These are phyloP conservation scores for Calonectria leucothoes DNA, from an alignment of 2,329 filamentous ascomycete genomes.

Conservation along the genomic window DNA sequence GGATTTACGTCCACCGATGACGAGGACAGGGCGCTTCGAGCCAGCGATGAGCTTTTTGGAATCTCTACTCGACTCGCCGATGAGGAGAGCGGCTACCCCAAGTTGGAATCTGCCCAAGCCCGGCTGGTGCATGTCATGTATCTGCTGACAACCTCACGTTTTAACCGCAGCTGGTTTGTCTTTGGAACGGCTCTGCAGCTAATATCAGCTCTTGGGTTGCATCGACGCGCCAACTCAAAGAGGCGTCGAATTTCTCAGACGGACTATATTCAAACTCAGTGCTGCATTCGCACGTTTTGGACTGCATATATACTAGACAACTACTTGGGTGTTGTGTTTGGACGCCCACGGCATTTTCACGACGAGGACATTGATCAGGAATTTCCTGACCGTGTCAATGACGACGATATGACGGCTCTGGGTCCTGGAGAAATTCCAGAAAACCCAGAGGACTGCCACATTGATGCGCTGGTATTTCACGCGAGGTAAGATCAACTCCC, in stretches of 20 bases:
- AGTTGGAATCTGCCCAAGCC: constrained; percentile 68
- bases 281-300: constrained; percentile 70
- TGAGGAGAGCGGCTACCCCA: constrained; percentile 63
- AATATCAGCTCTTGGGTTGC: constrained; percentile 56
- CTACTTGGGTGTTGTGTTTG: constrained; percentile 72
- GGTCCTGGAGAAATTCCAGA: constrained; percentile 48
- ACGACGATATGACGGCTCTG: constrained; percentile 64
- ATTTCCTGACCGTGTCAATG: constrained; percentile 66
- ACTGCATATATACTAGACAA: constrained; percentile 71
- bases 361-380: constrained; percentile 74
- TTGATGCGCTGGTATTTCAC: constrained; percentile 60
- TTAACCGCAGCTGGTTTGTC: constrained; percentile 71
- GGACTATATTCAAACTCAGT: constrained; percentile 62
- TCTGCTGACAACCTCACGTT: constrained; percentile 67
- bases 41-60: constrained; percentile 57
- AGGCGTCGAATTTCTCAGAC: constrained; percentile 24
- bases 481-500: constrained; percentile 44
- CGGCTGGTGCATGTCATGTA: constrained; percentile 69
- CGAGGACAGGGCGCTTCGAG: constrained; percentile 39
- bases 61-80: constrained; percentile 55
- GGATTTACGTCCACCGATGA: constrained; percentile 35
- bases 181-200: constrained; percentile 69
- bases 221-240: constrained; percentile 39
- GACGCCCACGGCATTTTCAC: constrained; percentile 69
- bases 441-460: constrained; percentile 56